Evolutionary conservation across 305 asterid species (phyloP).

Genomic region (Stenogyne calaminthoides): DNA sequence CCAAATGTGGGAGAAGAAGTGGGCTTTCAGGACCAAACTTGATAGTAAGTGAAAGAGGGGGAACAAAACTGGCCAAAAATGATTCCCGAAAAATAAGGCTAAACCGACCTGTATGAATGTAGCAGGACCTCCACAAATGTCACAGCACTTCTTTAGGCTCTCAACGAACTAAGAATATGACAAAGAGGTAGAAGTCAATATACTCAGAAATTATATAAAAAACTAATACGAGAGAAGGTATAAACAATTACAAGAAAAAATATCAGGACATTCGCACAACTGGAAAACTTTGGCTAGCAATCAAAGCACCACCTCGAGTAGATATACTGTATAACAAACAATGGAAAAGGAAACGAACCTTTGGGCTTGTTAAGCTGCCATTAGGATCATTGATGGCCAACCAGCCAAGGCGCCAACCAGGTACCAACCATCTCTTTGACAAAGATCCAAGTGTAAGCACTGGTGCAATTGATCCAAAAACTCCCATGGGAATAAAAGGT

Average conservation of each 20-base stretch:
- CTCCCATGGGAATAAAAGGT: slow-evolving; percentile 76
- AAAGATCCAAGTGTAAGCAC: slow-evolving; percentile 81
- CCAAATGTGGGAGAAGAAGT: no score
- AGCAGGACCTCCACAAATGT: slow-evolving; percentile 73
- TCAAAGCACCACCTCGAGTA: not conserved
- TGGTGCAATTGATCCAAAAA: slow-evolving; percentile 60
- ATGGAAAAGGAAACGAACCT: slow-evolving; percentile 41
- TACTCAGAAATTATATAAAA: not conserved
- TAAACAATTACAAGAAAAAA: not conserved
- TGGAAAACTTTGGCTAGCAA: not conserved
- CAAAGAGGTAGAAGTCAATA: slow-evolving; percentile 5
- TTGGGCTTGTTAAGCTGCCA: slow-evolving; percentile 56
- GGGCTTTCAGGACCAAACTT: no score
- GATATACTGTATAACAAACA: not conserved
- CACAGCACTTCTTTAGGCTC: slow-evolving; percentile 65
- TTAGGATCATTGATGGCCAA: slow-evolving; percentile 67
- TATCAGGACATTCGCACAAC: not conserved
- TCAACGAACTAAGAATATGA: slow-evolving; percentile 53
- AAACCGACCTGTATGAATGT: slow-evolving; percentile 63
- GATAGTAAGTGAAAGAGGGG: no score
- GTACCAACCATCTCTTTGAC: slow-evolving; percentile 89
- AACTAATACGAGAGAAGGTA: not conserved
- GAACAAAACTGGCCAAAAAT: no score
- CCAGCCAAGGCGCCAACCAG: slow-evolving; percentile 96
- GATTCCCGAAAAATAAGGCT: not conserved